Evolutionary conservation across 768 basidiomycete genomes (phyloP), one percentile per base, ranked within the genome.

Genomic region (Calocera viscosa): DNA sequence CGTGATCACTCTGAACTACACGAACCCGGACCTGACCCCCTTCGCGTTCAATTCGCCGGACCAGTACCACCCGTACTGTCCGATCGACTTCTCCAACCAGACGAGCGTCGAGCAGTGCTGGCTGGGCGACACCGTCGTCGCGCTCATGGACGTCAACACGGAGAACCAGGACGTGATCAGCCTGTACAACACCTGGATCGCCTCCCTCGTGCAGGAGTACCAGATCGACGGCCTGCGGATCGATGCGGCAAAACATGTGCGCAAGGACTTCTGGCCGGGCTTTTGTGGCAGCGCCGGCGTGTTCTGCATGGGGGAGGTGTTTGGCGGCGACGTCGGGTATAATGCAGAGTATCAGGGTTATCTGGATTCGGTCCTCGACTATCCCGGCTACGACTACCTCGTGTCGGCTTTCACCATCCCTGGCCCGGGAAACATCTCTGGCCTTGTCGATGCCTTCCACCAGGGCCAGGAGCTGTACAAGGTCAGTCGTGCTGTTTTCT

Each of bases 271-370:
- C 74, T 93, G 90, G 90, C 85, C 88, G 1, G 72, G 72, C 5
- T 92, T 94, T 72, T 86, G 85, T 71, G 77, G 75, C 49, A 84
- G 83, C n/a, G 88, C 90, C 0, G 89, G 86, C 14, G 87, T 92
- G 11, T 92, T 88, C 77, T 92, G 89, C 72, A 87, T 92, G 65
- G 92, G 92, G 41, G 91, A 93, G 76, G 87, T 94, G 60, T 81
- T 83, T 67, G 82, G 81, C 49, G 73, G 78, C 64, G 78, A 85
- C 64, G 75, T 84, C 60, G 75, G 35, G 67, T 68, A 66, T 28
- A 68, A 47, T 24, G 53, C 32, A 2, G 49, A 17, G 66, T 89
- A 81, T 71, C 88, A 90, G 76, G 86, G 86, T 10, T 75, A 80
- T 3, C 78, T 90, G 38, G 87, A 88, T 70, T 85, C 87, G 0